Evolutionary conservation across 805 yeast species (phyloP).

Genomic region (Ogataea zsoltii): DNA sequence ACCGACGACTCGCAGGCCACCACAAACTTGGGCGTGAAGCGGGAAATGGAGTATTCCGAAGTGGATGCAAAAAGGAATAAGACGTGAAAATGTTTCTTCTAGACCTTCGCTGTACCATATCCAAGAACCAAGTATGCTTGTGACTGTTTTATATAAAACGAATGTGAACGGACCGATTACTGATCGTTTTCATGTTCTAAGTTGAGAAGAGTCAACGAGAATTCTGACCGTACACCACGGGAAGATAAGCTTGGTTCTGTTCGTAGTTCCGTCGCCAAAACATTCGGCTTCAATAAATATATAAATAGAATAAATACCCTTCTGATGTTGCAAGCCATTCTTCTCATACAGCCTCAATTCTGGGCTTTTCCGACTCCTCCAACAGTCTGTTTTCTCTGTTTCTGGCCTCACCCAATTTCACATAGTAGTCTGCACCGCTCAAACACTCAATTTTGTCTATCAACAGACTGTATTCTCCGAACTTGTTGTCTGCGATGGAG

Average conservation of each 20-base stretch:
- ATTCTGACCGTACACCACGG: too few species aligned
- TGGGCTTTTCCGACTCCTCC: background rate
- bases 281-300: slow-evolving; percentile 5
- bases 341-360: background rate
- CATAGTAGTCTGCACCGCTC: slow-evolving; percentile 52
- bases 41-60: slow-evolving; percentile 4
- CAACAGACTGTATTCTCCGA: slow-evolving; percentile 71
- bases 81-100: background rate
- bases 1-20: background rate
- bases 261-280: too few species aligned
- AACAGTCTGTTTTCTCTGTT: slow-evolving; percentile 10
- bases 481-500: slow-evolving; percentile 74
- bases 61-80: slow-evolving; percentile 1
- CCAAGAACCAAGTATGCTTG: too few species aligned
- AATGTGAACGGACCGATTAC: too few species aligned
- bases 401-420: slow-evolving; percentile 41
- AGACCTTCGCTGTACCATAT: too few species aligned
- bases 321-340: background rate
- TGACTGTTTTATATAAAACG: too few species aligned
- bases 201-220: too few species aligned
- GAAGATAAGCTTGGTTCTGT: too few species aligned
- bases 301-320: background rate
- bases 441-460: slow-evolving; percentile 73
- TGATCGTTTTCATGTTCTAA: too few species aligned
- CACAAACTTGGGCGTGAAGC: background rate